A percentile compares a stretch with the other conserved stretches of the same genome.
Conservation (phyloP, 441 rosid genomes). For the Omphalea diandra region DNA sequence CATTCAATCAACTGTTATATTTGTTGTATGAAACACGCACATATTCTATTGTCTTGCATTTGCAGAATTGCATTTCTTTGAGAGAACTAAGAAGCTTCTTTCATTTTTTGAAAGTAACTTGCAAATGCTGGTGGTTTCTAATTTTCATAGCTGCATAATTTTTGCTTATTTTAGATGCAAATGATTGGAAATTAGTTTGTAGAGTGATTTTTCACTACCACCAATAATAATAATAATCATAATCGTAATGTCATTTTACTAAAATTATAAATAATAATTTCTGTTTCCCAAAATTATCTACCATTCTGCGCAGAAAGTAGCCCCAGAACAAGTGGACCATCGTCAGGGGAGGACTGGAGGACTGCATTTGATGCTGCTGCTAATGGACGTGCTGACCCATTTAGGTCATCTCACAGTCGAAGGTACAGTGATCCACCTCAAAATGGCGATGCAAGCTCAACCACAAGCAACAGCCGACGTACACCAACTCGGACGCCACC, state of each 20-base stretch:
- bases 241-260: too few species aligned
- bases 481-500: slow-evolving; percentile 91
- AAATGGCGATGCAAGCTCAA: slow-evolving; percentile 66
- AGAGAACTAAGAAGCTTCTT: too few species aligned
- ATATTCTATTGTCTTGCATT: neutral
- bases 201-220: too few species aligned
- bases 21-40: neutral
- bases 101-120: too few species aligned
- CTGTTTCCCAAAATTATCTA: neutral
- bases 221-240: too few species aligned
- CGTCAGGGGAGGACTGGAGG: slow-evolving; percentile 94
- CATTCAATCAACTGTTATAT: neutral
- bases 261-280: too few species aligned
- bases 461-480: slow-evolving; percentile 65
- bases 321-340: slow-evolving; percentile 55
- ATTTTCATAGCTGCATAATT: too few species aligned
- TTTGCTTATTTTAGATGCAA: too few species aligned
- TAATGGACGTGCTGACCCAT: slow-evolving; percentile 54
- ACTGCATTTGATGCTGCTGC: slow-evolving; percentile 91
- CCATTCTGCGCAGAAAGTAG: slow-evolving; percentile 61
- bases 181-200: too few species aligned
- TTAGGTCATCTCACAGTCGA: slow-evolving; percentile 69
- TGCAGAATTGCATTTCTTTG: too few species aligned
- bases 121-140: too few species aligned
- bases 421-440: slow-evolving; percentile 80